These are phyloP conservation scores for Salix viminalis DNA, from an alignment of 345 rosid species.

Conservation along the genomic window DNA sequence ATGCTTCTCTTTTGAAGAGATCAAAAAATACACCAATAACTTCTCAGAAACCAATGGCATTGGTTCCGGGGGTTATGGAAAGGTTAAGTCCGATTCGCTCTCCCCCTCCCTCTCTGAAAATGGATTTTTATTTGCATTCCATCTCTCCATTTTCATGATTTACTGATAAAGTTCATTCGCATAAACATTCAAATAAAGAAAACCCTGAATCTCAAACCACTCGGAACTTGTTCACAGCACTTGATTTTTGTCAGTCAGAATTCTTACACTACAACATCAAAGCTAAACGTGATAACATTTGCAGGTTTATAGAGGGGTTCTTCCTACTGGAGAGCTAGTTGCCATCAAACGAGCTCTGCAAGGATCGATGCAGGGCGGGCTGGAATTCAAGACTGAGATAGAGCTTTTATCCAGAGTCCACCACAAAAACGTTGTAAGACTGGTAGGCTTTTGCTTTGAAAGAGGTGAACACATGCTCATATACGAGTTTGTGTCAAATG, in stretches of 20 bases:
- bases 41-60: constrained; percentile 65
- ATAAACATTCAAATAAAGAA: background rate
- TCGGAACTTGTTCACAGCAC: background rate
- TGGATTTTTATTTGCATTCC: background rate
- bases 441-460: constrained; percentile 27
- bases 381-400: constrained; percentile 29
- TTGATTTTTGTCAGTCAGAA: background rate
- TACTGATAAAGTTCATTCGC: background rate
- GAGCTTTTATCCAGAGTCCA: constrained; percentile 31
- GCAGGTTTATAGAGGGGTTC: constrained; percentile 31
- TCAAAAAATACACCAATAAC: constrained; percentile 57
- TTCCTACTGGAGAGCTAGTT: constrained; percentile 20
- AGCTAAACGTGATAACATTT: background rate
- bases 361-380: constrained; percentile 25
- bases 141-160: background rate
- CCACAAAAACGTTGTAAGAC: constrained; percentile 28
- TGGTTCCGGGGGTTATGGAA: constrained; percentile 92
- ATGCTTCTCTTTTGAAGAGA: constrained; percentile 56
- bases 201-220: background rate
- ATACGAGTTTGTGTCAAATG: constrained; percentile 26
- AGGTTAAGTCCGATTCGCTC: constrained; percentile 35
- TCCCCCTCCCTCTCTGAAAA: background rate
- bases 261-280: background rate
- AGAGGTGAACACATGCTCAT: constrained; percentile 29
- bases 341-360: constrained; percentile 29